Evolutionary conservation across 2,329 filamentous ascomycete genomes (phyloP), one percentile per base, ranked within the genome.

Genomic region (Aaosphaeria arxii): DNA sequence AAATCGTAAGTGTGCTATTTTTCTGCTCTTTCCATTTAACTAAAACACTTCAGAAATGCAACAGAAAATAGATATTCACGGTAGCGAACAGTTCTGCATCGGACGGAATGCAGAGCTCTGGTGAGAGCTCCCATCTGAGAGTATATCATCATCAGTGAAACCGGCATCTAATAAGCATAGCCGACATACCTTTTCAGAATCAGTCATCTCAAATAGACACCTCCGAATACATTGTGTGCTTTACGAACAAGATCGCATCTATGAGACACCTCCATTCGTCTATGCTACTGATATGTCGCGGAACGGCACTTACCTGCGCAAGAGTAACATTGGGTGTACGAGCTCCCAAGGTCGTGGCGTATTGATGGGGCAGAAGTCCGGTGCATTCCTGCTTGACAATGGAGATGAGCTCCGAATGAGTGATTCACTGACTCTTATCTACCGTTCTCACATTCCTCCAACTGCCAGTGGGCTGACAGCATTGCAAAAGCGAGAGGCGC

Each of bases 281-380:
- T 79, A 78, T 53, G 70, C 68, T 11, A 69, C 74, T 36, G 71
- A 77, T 45, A 43, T 76, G 3, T 79, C 76, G 0, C 63, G 61
- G 33, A 77, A 78, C 49, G 64, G 72, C 5, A 73, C 74, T 5
- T 55, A 59, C 24, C 46, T 76, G 5, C 64, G 54, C 42, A 71
- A 68, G 48, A 47, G 51, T 24, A 61, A 63, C 39, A 43, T 49
- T 43, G 44, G 56, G 36, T 56, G 45, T 43, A 46, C 53, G 6
- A 57, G 49, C 42, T 62, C 63, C 11, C 57, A 61, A 45, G 55
- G 49, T 6, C 52, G 43, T n/a, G 55, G 58, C 5, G 49, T 68
- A 30, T 53, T 70, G 1, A 69, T 71, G 60, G 57, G 55, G 39
- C 64, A 53, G 17, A 56, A 50, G 6, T 58, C 59, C 41, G 67